A percentile compares a stretch with the other conserved stretches of the same genome.
Evolutionary conservation across 2,329 filamentous ascomycete genomes (phyloP).

Genomic region (Canariomyces notabilis): DNA sequence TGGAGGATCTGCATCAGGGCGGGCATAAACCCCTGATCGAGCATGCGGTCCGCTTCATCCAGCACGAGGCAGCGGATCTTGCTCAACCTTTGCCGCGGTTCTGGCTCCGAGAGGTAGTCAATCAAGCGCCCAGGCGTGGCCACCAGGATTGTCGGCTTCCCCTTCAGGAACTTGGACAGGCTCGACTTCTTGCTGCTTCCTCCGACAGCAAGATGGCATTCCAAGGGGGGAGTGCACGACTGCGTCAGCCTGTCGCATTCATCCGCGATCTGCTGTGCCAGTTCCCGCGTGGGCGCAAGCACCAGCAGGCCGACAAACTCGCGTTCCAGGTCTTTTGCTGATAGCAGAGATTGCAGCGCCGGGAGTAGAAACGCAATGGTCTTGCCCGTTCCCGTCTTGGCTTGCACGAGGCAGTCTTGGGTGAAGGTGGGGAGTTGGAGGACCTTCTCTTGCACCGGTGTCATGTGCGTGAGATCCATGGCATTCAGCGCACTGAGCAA

Average conservation of each 20-base stretch:
- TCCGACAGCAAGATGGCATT: constrained; percentile 74
- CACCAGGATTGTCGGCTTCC: constrained; percentile 69
- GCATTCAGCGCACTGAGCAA: constrained; percentile 21
- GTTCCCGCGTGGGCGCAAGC: constrained; percentile 65
- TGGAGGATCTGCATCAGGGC: constrained; percentile 72
- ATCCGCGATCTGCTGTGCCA: constrained; percentile 64
- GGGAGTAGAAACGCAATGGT: constrained; percentile 79
- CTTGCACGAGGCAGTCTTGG: constrained; percentile 67
- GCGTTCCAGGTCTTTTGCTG: constrained; percentile 29
- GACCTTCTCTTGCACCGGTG: constrained; percentile 50
- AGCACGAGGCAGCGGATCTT: constrained; percentile 73
- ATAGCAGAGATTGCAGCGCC: constrained; percentile 72
- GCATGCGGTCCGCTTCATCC: constrained; percentile 75
- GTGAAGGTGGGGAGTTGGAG: constrained; percentile 39
- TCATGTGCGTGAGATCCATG: constrained; percentile 38
- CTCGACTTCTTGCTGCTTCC: constrained; percentile 70
- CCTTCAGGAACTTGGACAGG: constrained; percentile 63
- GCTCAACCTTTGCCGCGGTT: constrained; percentile 60
- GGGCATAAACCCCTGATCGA: constrained; percentile 81
- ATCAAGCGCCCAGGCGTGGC: constrained; percentile 74
- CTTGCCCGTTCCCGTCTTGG: constrained; percentile 84
- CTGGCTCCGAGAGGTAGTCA: constrained; percentile 70
- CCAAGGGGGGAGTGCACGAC: constrained; percentile 60
- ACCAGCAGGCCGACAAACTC: constrained; percentile 54
- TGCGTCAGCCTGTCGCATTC: constrained; percentile 60